Evolutionary conservation across 106 monocot genomes (phyloP).

Genomic region (Xerophyta viscosa): DNA sequence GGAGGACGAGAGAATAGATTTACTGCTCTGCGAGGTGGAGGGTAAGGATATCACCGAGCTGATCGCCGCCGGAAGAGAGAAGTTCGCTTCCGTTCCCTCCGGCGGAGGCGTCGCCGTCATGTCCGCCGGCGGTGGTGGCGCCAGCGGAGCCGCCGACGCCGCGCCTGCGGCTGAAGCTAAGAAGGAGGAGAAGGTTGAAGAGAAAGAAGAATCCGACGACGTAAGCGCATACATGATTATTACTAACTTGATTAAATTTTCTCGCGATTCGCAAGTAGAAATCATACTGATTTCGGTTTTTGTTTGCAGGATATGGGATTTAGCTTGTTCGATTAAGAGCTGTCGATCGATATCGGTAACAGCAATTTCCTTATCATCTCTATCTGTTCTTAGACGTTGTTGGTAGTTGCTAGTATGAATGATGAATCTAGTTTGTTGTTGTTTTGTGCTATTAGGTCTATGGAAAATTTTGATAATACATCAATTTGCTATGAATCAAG

Average conservation of each 20-base stretch:
- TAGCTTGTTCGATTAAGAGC: slow-evolving; percentile 19
- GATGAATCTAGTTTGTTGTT: too few relatives aligned
- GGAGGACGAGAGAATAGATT: neutral
- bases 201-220: slow-evolving; percentile 1
- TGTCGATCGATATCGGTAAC: neutral
- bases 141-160: neutral
- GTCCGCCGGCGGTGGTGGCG: neutral
- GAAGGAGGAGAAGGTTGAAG: slow-evolving; percentile 1
- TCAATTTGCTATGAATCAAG: neutral
- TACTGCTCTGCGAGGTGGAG: neutral
- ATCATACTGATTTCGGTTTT: neutral
- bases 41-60: slow-evolving; percentile 5
- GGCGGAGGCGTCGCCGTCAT: slow-evolving; percentile 1
- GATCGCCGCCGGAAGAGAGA: slow-evolving; percentile 1
- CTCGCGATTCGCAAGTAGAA: neutral
- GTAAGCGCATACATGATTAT: neutral
- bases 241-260: neutral
- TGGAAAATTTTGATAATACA: neutral
- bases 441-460: neutral
- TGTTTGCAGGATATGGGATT: slow-evolving; percentile 26
- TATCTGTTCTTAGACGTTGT: too few relatives aligned
- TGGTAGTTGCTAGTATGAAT: neutral
- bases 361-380: too few relatives aligned
- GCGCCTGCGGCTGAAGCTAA: neutral
- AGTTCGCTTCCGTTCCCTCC: neutral